phyloP scores from a whole-genome alignment of 148 eudicot species.

The Simmondsia chinensis region DNA sequence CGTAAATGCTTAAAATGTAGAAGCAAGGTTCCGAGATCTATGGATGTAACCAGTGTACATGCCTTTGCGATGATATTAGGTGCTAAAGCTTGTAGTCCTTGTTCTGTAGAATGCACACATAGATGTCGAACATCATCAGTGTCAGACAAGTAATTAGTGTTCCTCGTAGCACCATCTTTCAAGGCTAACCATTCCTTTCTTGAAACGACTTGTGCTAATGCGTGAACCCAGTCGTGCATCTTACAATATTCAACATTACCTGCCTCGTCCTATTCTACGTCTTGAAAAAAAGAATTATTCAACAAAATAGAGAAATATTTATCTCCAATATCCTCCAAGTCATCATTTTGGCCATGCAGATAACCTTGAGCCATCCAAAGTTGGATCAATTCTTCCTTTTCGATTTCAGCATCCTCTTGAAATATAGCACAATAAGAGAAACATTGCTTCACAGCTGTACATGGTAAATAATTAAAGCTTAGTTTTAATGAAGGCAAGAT shows the following conservation, averaged over 20 bases:
- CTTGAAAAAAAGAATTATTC: constrained; percentile 1
- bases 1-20: background rate
- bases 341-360: background rate
- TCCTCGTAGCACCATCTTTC: too few species aligned
- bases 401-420: background rate
- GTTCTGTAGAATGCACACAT: background rate
- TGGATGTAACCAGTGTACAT: too few species aligned
- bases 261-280: background rate
- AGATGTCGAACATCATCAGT: background rate
- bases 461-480: constrained; percentile 11
- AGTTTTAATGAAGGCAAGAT: constrained; percentile 10
- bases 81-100: too few species aligned
- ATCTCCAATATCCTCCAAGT: background rate
- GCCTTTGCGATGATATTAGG: too few species aligned
- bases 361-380: constrained; percentile 3
- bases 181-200: background rate
- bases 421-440: too few species aligned
- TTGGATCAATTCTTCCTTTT: constrained; percentile 1
- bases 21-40: too few species aligned
- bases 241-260: background rate
- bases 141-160: too few species aligned
- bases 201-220: background rate
- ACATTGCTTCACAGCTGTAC: background rate
- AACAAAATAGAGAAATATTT: background rate
- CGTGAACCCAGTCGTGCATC: background rate